Base-by-base conservation (phyloP, 495 filamentous ascomycete species). In the Penicillium turbatum region DNA sequence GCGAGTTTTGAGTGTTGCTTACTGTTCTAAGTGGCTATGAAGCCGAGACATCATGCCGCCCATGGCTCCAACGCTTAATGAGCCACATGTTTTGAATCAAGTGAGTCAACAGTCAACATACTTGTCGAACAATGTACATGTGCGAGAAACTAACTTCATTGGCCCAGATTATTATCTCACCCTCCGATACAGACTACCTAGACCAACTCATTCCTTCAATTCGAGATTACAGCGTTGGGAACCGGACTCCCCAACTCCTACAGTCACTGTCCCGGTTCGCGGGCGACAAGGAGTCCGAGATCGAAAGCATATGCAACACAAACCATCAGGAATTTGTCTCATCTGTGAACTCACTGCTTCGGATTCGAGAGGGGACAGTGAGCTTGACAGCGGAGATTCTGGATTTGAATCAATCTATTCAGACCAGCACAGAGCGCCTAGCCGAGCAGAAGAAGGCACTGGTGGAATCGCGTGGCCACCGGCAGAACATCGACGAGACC, bases 401-500 rank as follows among this genome's bases (percentile, higher is more conserved):
- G 54, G 81, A 88, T 53, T 78, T 99, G 52, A 97, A 95, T 62
- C 87, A 95, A 62, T 92, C 90, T 15, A 97, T 97, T 40, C 95
- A 97, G 69, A 77, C 84, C n/a, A 96, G 89, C 63, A 97, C 92
- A 1, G 91, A 97, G 75, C 91, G 89, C 60, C 76, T 99, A 13
- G 92, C 90, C 0, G 90, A 87, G 67, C 93, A 97, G 72, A 99
- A 99, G 72, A 90, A 90, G 72, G 86, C 85, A 0, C 73, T 97
- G 19, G 95, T 97, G 19, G 89, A 97, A 57, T 96, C 91, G 6
- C 81, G 89, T 42, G 84, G 85, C 44, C 89, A 97, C 30, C 83
- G 91, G n/a, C 90, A 95, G 66, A 99, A 97, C 56, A 96, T 97
- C 51, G 88, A 93, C 53, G 92, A 97, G 62, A 88, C 90, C n/a